A percentile compares a stretch with the other conserved stretches of the same genome.
Evolutionary conservation across 116 monocot genomes (phyloP).

Genomic region (Dioscorea cayenensis): DNA sequence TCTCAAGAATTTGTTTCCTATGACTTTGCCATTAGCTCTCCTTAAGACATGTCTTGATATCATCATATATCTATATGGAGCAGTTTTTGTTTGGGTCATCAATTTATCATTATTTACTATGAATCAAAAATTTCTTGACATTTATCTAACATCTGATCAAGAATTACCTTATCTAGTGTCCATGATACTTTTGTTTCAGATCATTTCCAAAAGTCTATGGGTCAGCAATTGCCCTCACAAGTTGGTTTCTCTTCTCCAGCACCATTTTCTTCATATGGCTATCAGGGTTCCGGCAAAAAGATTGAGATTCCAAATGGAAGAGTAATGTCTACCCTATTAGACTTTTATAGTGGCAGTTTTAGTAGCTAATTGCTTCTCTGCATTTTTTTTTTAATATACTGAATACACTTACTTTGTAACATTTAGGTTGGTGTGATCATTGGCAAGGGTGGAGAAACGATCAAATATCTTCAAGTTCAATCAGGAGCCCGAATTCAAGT

Average conservation of each 20-base stretch:
- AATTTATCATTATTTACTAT: too few species aligned
- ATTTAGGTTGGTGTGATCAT: slow-evolving; percentile 96
- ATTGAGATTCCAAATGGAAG: slow-evolving; percentile 93
- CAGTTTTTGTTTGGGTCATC: too few species aligned
- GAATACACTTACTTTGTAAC: not conserved
- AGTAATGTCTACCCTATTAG: slow-evolving; percentile 23
- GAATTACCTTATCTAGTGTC: too few species aligned
- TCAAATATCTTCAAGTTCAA: slow-evolving; percentile 82
- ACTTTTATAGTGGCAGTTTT: not conserved
- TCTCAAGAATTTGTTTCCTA: too few species aligned
- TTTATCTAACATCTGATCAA: too few species aligned
- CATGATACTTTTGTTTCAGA: slow-evolving; percentile 16
- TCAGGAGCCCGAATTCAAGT: slow-evolving; percentile 97
- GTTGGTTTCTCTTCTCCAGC: slow-evolving; percentile 10
- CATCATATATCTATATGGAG: too few species aligned
- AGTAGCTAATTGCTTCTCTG: not conserved
- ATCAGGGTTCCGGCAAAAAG: slow-evolving; percentile 70
- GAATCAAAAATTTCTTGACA: too few species aligned
- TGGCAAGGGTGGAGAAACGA: slow-evolving; percentile 94
- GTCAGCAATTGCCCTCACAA: slow-evolving; percentile 19
- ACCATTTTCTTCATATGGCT: slow-evolving; percentile 41
- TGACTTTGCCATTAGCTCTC: too few species aligned
- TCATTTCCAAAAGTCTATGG: slow-evolving; percentile 33
- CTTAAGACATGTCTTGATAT: too few species aligned
- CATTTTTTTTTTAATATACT: not conserved